Evolutionary conservation across 148 eudicot genomes (phyloP).

Genomic region (Vaccinium macrocarpon): DNA sequence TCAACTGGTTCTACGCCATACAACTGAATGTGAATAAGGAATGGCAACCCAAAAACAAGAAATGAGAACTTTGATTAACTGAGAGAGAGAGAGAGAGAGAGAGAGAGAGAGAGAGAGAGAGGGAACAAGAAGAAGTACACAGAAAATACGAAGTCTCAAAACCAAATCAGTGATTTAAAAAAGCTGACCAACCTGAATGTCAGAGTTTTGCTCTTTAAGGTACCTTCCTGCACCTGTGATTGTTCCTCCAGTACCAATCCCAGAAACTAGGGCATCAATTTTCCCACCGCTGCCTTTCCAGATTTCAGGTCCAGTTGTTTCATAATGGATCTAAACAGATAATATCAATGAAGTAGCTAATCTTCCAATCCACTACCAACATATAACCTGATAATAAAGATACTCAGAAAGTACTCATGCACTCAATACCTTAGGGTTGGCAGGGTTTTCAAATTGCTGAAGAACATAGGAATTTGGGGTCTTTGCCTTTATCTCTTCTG

Average conservation of each 20-base stretch:
- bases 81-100: background rate
- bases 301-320: constrained; percentile 90
- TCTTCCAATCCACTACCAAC: background rate
- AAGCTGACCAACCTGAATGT: constrained; percentile 67
- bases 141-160: background rate
- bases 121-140: background rate
- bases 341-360: background rate
- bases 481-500: constrained; percentile 54
- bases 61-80: constrained; percentile 1
- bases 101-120: background rate
- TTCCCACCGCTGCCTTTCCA: constrained; percentile 74
- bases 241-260: constrained; percentile 89
- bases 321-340: constrained; percentile 61
- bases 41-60: background rate
- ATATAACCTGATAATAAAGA: background rate
- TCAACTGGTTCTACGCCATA: constrained; percentile 87
- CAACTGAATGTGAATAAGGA: constrained; percentile 30
- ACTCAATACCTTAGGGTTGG: constrained; percentile 67
- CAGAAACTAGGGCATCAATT: constrained; percentile 70
- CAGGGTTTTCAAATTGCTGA: constrained; percentile 72
- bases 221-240: constrained; percentile 79
- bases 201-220: constrained; percentile 76
- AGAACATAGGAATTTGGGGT: constrained; percentile 62
- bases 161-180: background rate
- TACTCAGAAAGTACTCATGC: background rate